Base-by-base conservation (phyloP, 2,329 filamentous ascomycete genomes). In the Aspergillus texensis region DNA sequence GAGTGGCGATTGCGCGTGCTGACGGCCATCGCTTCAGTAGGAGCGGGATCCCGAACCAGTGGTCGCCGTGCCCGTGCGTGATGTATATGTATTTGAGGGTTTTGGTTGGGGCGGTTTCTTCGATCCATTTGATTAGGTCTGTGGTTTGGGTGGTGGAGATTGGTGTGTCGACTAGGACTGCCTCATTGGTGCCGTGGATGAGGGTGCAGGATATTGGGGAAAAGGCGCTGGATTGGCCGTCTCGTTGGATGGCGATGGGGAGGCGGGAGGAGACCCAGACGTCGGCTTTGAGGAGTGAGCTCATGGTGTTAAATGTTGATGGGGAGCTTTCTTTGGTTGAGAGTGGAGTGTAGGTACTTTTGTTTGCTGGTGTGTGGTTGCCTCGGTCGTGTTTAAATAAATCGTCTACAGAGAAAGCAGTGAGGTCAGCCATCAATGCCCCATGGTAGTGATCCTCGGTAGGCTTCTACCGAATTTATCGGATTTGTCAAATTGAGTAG, bases 11-110 rank as follows among this genome's bases (percentile, higher is more conserved):
- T 6, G 60, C 54, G 2, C 41, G 45, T 0, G 62, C 61, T 0
- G 62, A 48, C 0, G 79, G 77, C 39, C 75, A 81, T 1, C 69
- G 70, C 26, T 71, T 62, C 2, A 68, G 30, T 4, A 81, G 60
- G 10, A 69, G 55, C 0, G 73, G 61, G 16, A 76, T 62, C 52
- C 77, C 77, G 58, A 80, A 77, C 64, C 71, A 81, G 65, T 82
- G 79, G 65, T 81, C 79, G 16, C 72, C 79, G 60, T 82, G 79
- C 12, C 77, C 78, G 59, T 81, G 79, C 1, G 79, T 81, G 57
- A 80, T 77, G 68, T 80, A 81, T 34, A 81, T 76, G 41, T 75
- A 75, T 4, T 63, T 65, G 0, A 81, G 68, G 4, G 68, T 68
- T 21, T 72, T 73, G 11, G 58, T 60, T 0, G 71, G 69, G 3